Evolutionary conservation across 2,329 filamentous ascomycete genomes (phyloP).

Genomic region (Alternaria panax): DNA sequence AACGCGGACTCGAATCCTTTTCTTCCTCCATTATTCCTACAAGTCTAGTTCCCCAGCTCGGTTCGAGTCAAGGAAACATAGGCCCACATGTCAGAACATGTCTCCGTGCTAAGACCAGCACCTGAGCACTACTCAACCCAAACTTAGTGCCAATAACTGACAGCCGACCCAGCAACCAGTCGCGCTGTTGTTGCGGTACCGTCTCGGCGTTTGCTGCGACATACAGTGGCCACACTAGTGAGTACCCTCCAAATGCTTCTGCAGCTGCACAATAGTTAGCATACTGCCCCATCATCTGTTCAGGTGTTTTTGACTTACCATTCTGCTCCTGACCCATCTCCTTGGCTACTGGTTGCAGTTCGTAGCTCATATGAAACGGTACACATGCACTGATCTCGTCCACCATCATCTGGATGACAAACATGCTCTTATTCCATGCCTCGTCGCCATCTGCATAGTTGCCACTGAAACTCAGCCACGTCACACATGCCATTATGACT

Average conservation of each 20-base stretch:
- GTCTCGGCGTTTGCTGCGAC: slow-evolving; percentile 49
- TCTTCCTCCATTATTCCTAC: background rate
- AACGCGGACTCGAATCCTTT: background rate
- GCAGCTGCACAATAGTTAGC: slow-evolving; percentile 38
- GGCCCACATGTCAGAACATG: slow-evolving; percentile 49
- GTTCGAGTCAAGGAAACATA: slow-evolving; percentile 39
- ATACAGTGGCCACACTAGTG: slow-evolving; percentile 52
- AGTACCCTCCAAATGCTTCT: slow-evolving; percentile 51
- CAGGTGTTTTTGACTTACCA: slow-evolving; percentile 30
- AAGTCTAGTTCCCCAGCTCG: background rate
- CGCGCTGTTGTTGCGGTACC: slow-evolving; percentile 45
- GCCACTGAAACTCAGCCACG: slow-evolving; percentile 33
- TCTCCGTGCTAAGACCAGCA: slow-evolving; percentile 44
- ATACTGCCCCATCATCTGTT: background rate
- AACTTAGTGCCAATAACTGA: slow-evolving; percentile 47
- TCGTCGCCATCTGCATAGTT: slow-evolving; percentile 17
- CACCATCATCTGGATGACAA: slow-evolving; percentile 48
- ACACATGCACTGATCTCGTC: slow-evolving; percentile 51
- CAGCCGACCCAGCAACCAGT: slow-evolving; percentile 49
- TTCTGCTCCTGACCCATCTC: slow-evolving; percentile 45
- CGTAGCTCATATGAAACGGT: slow-evolving; percentile 50
- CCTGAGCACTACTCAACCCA: slow-evolving; percentile 46
- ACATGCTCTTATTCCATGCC: slow-evolving; percentile 31
- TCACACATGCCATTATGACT: slow-evolving; percentile 48
- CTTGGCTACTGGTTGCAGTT: slow-evolving; percentile 46